Evolutionary conservation across 2,329 filamentous ascomycete species (phyloP).

Genomic region (Remersonia thermophila): DNA sequence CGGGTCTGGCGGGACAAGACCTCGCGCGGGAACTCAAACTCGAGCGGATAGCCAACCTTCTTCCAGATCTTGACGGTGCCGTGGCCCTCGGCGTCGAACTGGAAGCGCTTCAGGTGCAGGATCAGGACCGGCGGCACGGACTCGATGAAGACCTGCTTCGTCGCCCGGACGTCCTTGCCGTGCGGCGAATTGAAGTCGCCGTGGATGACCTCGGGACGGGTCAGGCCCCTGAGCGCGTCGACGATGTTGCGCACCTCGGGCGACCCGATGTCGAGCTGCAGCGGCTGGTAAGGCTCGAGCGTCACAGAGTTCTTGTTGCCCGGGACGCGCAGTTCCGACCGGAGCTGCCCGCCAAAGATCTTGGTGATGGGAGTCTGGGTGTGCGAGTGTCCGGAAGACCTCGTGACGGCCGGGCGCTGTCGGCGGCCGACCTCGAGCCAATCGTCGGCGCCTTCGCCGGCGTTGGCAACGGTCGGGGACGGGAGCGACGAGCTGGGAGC

Average conservation of each 20-base stretch:
- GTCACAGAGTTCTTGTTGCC: slow-evolving; percentile 86
- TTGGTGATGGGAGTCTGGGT: slow-evolving; percentile 76
- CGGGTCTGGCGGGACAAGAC: slow-evolving; percentile 69
- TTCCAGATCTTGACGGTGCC: slow-evolving; percentile 97
- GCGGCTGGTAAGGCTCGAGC: slow-evolving; percentile 81
- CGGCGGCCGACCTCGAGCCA: slow-evolving; percentile 94
- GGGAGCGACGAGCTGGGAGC: slow-evolving; percentile 30
- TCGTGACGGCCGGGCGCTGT: slow-evolving; percentile 75
- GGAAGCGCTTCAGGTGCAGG: slow-evolving; percentile 91
- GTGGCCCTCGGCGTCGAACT: slow-evolving; percentile 71
- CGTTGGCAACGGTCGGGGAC: slow-evolving; percentile 25
- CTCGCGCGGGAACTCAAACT: slow-evolving; percentile 86
- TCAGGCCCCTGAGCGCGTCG: slow-evolving; percentile 77
- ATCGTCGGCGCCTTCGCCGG: slow-evolving; percentile 38
- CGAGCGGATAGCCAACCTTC: slow-evolving; percentile 87
- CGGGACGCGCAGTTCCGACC: slow-evolving; percentile 78
- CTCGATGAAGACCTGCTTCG: slow-evolving; percentile 92
- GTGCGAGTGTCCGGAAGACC: slow-evolving; percentile 64
- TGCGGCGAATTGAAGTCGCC: slow-evolving; percentile 73
- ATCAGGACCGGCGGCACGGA: slow-evolving; percentile 83
- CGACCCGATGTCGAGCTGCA: slow-evolving; percentile 88
- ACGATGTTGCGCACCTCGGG: slow-evolving; percentile 80
- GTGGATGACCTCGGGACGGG: slow-evolving; percentile 70
- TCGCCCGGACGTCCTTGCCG: slow-evolving; percentile 64
- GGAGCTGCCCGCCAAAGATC: slow-evolving; percentile 84